Evolutionary conservation across 1,139 yeast species (phyloP).

Genomic region (Saccharomycopsis crataegensis): DNA sequence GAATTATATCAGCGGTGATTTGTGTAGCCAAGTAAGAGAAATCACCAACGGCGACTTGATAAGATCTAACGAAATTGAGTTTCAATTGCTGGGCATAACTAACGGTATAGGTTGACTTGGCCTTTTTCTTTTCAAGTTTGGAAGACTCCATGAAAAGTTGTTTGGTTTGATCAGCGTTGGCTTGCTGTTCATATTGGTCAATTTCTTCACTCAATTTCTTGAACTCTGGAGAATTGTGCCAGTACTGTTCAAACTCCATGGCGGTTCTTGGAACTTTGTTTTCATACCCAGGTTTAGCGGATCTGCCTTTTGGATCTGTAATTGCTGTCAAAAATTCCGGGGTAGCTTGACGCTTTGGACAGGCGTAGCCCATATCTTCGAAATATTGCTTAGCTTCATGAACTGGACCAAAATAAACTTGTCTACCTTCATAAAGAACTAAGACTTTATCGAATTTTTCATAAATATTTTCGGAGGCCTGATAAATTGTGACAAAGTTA

Average conservation of each 20-base stretch:
- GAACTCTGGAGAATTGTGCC: constrained; percentile 56
- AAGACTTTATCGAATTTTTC: constrained; percentile 41
- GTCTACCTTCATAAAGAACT: constrained; percentile 37
- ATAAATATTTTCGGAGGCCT: constrained; percentile 43
- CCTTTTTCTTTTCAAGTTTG: constrained; percentile 33
- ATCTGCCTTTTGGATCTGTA: constrained; percentile 47
- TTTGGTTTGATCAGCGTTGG: constrained; percentile 32
- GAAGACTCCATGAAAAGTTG: constrained; percentile 28
- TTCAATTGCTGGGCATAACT: constrained; percentile 40
- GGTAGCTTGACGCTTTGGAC: constrained; percentile 51
- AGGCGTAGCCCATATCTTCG: constrained; percentile 46
- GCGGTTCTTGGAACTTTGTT: constrained; percentile 60
- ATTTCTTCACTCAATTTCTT: constrained; percentile 37
- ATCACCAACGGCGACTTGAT: constrained; percentile 46
- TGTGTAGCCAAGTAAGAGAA: constrained; percentile 41
- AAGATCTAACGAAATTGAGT: constrained; percentile 41
- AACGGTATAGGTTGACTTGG: constrained; percentile 38
- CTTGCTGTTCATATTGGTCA: constrained; percentile 33
- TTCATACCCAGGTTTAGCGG: constrained; percentile 46
- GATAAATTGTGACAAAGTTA: constrained; percentile 43
- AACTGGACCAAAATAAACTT: constrained; percentile 40
- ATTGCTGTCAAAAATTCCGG: constrained; percentile 53
- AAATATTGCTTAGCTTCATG: constrained; percentile 36
- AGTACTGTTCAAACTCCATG: constrained; percentile 56
- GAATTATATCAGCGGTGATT: constrained; percentile 40